Percentiles rank a stretch among this genome's conserved stretches.
These are phyloP conservation scores for Escovopsis sp. DNA, from an alignment of 2,329 filamentous ascomycete genomes.

Conservation along the genomic window DNA sequence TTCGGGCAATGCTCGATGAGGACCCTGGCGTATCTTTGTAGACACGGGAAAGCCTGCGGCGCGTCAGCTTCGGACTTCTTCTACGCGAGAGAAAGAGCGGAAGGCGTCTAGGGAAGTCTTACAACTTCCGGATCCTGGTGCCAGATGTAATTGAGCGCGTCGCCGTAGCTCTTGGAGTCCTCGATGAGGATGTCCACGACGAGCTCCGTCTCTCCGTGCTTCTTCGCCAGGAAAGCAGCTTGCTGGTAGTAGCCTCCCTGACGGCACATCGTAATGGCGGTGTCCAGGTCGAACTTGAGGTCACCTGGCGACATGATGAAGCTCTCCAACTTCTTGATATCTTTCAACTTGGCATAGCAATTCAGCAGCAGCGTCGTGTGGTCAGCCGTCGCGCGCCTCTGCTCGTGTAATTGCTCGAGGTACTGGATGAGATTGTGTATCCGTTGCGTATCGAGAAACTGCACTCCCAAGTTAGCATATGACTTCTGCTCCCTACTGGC, in stretches of 20 bases:
- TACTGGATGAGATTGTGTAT: slow-evolving; percentile 98
- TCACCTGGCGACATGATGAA: slow-evolving; percentile 95
- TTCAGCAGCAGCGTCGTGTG: slow-evolving; percentile 91
- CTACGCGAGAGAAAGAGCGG: too few relatives aligned
- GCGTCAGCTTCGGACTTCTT: slow-evolving; percentile 15
- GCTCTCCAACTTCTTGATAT: slow-evolving; percentile 86
- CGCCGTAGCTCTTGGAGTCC: slow-evolving; percentile 78
- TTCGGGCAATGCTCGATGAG: slow-evolving; percentile 74
- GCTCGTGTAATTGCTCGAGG: slow-evolving; percentile 88
- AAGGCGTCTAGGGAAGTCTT: slow-evolving; percentile 18
- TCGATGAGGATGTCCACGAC: slow-evolving; percentile 95
- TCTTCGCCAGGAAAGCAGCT: slow-evolving; percentile 85
- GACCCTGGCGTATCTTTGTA: slow-evolving; percentile 92
- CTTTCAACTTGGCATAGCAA: slow-evolving; percentile 95
- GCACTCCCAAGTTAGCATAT: neutral
- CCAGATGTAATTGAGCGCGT: slow-evolving; percentile 86
- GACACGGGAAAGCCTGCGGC: slow-evolving; percentile 59
- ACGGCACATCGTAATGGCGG: slow-evolving; percentile 91
- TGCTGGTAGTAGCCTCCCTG: slow-evolving; percentile 96
- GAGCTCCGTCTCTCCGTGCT: slow-evolving; percentile 84
- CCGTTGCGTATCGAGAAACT: slow-evolving; percentile 91
- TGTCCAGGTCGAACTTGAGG: slow-evolving; percentile 91
- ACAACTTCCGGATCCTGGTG: slow-evolving; percentile 65
- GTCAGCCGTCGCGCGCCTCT: slow-evolving; percentile 82
- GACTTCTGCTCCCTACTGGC: neutral